Conservation (phyloP, 176 grass and related monocot species). For the Ensete glaucum region DNA sequence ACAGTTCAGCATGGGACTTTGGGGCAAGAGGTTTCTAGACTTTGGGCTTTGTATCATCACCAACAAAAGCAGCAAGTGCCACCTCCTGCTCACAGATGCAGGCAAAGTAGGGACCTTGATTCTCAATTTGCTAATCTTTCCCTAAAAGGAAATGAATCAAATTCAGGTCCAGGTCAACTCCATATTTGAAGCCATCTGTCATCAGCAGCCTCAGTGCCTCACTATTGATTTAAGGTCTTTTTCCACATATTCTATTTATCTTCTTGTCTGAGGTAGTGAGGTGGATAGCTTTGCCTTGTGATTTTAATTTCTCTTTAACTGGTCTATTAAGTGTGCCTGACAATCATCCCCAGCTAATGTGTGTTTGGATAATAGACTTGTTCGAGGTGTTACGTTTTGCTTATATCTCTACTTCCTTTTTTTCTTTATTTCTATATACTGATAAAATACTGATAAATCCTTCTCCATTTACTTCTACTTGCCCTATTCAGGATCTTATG, state of each 20-base stretch:
- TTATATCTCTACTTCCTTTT: neutral
- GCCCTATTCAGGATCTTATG: too few species aligned
- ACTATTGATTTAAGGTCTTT: neutral
- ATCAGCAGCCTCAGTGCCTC: neutral
- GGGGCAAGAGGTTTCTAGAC: slow-evolving; percentile 74
- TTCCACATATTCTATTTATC: neutral
- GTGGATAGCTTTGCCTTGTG: neutral
- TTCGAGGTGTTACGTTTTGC: neutral
- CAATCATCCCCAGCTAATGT: neutral
- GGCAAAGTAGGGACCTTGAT: slow-evolving; percentile 74
- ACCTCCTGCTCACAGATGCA: slow-evolving; percentile 37
- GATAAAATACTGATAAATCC: too few species aligned
- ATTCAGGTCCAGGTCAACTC: slow-evolving; percentile 47
- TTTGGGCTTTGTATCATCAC: slow-evolving; percentile 59
- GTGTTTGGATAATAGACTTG: neutral
- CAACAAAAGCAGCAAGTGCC: slow-evolving; percentile 44
- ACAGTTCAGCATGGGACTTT: slow-evolving; percentile 92
- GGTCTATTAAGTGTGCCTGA: neutral
- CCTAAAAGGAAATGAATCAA: slow-evolving; percentile 72
- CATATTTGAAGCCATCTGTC: slow-evolving; percentile 31
- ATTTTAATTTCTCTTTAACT: neutral
- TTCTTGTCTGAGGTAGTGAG: neutral
- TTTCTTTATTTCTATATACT: neutral
- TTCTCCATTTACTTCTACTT: too few species aligned
- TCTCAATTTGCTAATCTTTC: slow-evolving; percentile 76